Percentiles rank a stretch among this genome's conserved stretches.
Conservation (phyloP, 2,329 filamentous ascomycete species). For the Botrytis fragariae region DNA sequence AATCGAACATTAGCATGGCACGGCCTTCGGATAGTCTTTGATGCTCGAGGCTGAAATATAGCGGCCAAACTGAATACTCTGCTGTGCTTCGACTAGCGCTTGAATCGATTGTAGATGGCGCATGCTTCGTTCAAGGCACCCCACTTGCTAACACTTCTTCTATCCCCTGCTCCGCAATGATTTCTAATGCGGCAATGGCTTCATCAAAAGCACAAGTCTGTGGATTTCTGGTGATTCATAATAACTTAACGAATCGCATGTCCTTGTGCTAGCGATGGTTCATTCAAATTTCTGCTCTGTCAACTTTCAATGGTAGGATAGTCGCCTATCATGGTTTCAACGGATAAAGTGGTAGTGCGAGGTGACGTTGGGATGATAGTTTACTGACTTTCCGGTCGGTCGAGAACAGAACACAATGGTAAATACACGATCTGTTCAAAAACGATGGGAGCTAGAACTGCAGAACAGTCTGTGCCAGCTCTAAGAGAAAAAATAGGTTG, state of each 20-base stretch:
- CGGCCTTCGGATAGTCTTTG: neutral
- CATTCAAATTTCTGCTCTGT: slow-evolving; percentile 15
- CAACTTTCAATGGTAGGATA: slow-evolving; percentile 14
- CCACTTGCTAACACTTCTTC: neutral
- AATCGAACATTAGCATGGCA: neutral
- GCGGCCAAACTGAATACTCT: neutral
- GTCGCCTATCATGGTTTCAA: neutral
- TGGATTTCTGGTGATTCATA: neutral
- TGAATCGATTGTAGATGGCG: neutral
- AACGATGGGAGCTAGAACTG: neutral
- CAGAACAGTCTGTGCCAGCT: no score
- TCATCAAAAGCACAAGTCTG: no score
- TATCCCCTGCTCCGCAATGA: neutral
- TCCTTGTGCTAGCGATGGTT: slow-evolving; percentile 11
- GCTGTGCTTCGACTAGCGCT: neutral
- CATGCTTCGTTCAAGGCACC: neutral
- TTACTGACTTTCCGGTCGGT: neutral
- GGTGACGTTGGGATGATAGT: neutral
- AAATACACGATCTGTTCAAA: neutral
- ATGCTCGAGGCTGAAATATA: neutral
- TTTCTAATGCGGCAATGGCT: neutral
- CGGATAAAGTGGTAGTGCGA: no score
- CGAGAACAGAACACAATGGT: neutral
- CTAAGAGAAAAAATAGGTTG: slow-evolving; percentile 2
- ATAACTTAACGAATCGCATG: neutral